Conservation (phyloP, 2,329 filamentous ascomycete genomes). For the Coleophoma crateriformis region DNA sequence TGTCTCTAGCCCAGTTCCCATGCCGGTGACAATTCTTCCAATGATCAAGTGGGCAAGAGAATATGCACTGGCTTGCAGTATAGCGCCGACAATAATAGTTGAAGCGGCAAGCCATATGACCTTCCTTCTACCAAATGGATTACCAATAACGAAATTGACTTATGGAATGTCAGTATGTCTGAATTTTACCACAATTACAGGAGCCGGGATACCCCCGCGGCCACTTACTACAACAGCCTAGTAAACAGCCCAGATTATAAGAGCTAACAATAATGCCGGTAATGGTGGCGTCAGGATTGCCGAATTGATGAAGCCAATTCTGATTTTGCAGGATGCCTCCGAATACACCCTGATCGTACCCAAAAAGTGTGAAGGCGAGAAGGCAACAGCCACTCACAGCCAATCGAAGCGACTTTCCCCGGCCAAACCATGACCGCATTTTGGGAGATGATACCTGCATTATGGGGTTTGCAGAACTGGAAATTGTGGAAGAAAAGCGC, state of each 20-base stretch:
- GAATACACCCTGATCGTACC: constrained; percentile 43
- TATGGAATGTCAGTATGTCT: not conserved
- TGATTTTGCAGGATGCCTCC: constrained; percentile 37
- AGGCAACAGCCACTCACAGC: no score
- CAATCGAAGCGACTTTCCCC: no score
- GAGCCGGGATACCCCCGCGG: constrained; percentile 15
- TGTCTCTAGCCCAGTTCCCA: constrained; percentile 21
- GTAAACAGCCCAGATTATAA: constrained; percentile 34
- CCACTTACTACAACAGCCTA: constrained; percentile 22
- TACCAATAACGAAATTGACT: not conserved
- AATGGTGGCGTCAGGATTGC: constrained; percentile 28
- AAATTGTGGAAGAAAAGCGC: no score
- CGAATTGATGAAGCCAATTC: constrained; percentile 26
- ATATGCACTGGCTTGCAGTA: constrained; percentile 23
- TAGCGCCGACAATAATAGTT: constrained; percentile 11
- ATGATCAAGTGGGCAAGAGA: constrained; percentile 32
- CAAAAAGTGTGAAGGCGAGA: constrained; percentile 8
- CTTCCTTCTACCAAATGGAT: not conserved
- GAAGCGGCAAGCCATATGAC: constrained; percentile 1
- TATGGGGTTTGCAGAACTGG: no score
- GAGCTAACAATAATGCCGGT: constrained; percentile 35
- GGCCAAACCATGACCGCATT: no score
- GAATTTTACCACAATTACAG: constrained; percentile 20
- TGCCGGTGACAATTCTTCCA: constrained; percentile 27
- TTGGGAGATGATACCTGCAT: no score